A percentile compares a stretch with the other conserved stretches of the same genome.
Conservation (phyloP, 495 filamentous ascomycete species). For the Saxophila tyrrhenica region DNA sequence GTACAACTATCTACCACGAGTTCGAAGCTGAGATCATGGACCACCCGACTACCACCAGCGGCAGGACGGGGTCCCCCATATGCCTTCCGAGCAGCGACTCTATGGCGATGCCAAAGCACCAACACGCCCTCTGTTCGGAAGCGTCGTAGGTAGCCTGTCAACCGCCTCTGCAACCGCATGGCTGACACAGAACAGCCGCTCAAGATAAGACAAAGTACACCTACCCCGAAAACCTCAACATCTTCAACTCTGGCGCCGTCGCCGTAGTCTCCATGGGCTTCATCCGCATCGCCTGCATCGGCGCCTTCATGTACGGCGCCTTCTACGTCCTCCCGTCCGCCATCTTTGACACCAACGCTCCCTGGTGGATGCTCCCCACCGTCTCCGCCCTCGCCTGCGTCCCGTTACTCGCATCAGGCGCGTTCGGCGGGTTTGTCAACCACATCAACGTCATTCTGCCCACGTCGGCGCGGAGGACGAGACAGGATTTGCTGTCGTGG, state of each 20-base stretch:
- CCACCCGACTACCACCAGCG: background rate
- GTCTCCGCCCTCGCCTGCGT: constrained; percentile 48
- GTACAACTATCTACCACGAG: background rate
- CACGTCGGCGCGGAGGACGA: constrained; percentile 41
- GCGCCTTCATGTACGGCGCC: constrained; percentile 53
- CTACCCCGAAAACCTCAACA: constrained; percentile 49
- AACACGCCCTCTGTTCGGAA: background rate
- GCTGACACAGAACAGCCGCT: background rate
- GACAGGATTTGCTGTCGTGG: constrained; percentile 55
- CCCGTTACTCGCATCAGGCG: constrained; percentile 55
- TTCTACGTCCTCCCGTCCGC: constrained; percentile 51
- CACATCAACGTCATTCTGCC: constrained; percentile 23
- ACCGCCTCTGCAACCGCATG: no score
- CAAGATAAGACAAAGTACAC: background rate
- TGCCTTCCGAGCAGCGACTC: background rate
- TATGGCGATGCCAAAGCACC: background rate
- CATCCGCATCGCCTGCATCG: constrained; percentile 59
- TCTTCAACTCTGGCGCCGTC: constrained; percentile 62
- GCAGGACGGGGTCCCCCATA: background rate
- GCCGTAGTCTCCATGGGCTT: constrained; percentile 54
- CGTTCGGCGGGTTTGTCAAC: constrained; percentile 32
- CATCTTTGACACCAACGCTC: constrained; percentile 37
- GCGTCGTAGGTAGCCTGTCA: background rate
- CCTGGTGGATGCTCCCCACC: constrained; percentile 35
- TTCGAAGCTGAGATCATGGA: background rate